These are phyloP conservation scores for Xylaria longipes DNA, from an alignment of 495 filamentous ascomycete species.

Conservation along the genomic window DNA sequence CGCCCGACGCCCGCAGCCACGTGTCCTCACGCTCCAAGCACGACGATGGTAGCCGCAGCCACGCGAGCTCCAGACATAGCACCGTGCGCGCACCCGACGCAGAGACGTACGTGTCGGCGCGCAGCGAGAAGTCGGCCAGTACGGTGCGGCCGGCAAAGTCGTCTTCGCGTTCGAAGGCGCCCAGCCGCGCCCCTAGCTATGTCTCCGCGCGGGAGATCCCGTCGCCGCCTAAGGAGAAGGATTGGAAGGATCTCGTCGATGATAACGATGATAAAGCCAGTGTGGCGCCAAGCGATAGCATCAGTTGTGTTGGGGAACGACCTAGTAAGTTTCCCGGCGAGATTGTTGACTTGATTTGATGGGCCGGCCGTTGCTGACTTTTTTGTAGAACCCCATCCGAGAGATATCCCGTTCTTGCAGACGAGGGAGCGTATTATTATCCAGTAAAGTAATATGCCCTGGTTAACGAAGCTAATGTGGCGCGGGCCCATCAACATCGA, in stretches of 20 bases:
- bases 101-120: slow-evolving; percentile 48
- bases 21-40: slow-evolving; percentile 18
- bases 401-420: slow-evolving; percentile 25
- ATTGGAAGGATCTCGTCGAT: slow-evolving; percentile 16
- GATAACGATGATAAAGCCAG: slow-evolving; percentile 50
- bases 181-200: slow-evolving; percentile 37
- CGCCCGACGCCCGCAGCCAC: slow-evolving; percentile 34
- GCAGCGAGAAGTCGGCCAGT: slow-evolving; percentile 43
- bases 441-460: slow-evolving; percentile 5
- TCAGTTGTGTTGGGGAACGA: slow-evolving; percentile 62
- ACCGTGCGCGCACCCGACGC: slow-evolving; percentile 29
- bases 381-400: slow-evolving; percentile 14
- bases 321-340: slow-evolving; percentile 15
- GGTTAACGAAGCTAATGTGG: background rate
- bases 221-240: slow-evolving; percentile 54
- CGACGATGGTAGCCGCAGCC: slow-evolving; percentile 27
- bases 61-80: slow-evolving; percentile 30
- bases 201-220: slow-evolving; percentile 49
- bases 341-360: background rate
- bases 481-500: background rate
- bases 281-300: slow-evolving; percentile 69
- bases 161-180: slow-evolving; percentile 25
- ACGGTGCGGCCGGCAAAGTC: slow-evolving; percentile 40
- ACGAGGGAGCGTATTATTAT: slow-evolving; percentile 15
- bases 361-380: background rate